Conservation (phyloP, 257 asterid genomes). For the Salvia rosmarinus region DNA sequence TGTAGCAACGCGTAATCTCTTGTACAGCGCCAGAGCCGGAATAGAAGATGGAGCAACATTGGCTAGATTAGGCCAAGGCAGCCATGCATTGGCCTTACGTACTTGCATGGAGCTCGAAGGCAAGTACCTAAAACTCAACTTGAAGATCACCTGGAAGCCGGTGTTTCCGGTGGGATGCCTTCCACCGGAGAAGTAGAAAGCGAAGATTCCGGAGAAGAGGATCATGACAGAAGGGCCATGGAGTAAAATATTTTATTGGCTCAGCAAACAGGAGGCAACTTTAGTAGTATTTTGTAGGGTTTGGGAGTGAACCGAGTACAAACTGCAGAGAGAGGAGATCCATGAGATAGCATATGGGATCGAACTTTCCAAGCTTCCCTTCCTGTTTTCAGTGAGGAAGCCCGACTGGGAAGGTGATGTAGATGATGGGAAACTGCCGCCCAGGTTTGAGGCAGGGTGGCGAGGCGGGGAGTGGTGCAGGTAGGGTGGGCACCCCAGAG, state of each 20-base stretch:
- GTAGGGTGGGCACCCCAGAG: conserved; percentile 52
- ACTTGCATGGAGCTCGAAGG: conserved; percentile 38
- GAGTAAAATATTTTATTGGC: conserved; percentile 33
- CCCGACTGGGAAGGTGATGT: conserved; percentile 28
- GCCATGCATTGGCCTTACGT: conserved; percentile 30
- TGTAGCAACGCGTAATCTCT: background rate
- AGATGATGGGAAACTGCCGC: conserved; percentile 9
- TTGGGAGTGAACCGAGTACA: conserved; percentile 42
- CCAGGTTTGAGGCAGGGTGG: conserved; percentile 9
- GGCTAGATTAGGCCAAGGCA: background rate
- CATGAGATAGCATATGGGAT: conserved; percentile 40
- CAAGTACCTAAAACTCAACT: conserved; percentile 20
- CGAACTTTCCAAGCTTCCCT: conserved; percentile 36
- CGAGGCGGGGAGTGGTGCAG: conserved; percentile 38
- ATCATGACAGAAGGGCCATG: conserved; percentile 17
- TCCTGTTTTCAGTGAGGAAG: conserved; percentile 32
- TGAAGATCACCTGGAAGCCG: conserved; percentile 31
- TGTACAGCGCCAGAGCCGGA: conserved; percentile 21
- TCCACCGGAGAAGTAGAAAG: conserved; percentile 17
- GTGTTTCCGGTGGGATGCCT: conserved; percentile 42
- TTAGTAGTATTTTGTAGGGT: conserved; percentile 39
- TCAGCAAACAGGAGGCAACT: conserved; percentile 13
- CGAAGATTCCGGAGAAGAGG: background rate
- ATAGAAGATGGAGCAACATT: conserved; percentile 15
- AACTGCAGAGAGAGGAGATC: conserved; percentile 31